Evolutionary conservation across 129 eudicot genomes (phyloP).

Genomic region (Glebionis coronaria): DNA sequence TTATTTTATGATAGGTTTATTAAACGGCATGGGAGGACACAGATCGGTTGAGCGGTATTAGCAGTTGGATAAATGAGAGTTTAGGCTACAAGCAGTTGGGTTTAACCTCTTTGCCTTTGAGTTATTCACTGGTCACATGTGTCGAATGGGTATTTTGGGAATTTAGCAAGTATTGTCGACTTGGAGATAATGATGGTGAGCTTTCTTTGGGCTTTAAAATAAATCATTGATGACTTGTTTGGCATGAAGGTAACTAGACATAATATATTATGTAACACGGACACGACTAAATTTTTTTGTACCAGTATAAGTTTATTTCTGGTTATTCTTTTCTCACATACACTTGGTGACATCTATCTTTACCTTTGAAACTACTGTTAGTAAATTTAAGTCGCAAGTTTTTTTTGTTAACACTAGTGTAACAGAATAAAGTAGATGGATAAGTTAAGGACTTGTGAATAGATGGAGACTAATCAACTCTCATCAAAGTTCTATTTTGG

Average conservation of each 20-base stretch:
- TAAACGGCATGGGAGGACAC: constrained; percentile 49
- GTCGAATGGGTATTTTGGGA: constrained; percentile 32
- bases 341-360: no score
- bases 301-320: background rate
- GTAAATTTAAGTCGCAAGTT: no score
- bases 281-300: constrained; percentile 19
- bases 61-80: constrained; percentile 52
- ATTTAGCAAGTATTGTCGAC: constrained; percentile 32
- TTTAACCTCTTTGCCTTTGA: constrained; percentile 33
- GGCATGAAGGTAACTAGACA: constrained; percentile 45
- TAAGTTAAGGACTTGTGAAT: no score
- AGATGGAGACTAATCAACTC: no score
- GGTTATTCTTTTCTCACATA: no score
- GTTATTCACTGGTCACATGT: constrained; percentile 27
- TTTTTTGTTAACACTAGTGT: no score
- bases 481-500: no score
- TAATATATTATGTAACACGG: background rate
- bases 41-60: constrained; percentile 57
- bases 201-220: constrained; percentile 47
- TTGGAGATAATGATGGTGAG: constrained; percentile 35
- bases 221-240: constrained; percentile 45
- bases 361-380: no score
- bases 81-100: constrained; percentile 53
- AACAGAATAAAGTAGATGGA: no score
- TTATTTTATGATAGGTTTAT: no score